Percentiles rank a stretch among this genome's conserved stretches.
These are phyloP conservation scores for Pseudonitzschia pungens DNA, from an alignment of 108 stramenopile genomes.

Conservation along the genomic window DNA sequence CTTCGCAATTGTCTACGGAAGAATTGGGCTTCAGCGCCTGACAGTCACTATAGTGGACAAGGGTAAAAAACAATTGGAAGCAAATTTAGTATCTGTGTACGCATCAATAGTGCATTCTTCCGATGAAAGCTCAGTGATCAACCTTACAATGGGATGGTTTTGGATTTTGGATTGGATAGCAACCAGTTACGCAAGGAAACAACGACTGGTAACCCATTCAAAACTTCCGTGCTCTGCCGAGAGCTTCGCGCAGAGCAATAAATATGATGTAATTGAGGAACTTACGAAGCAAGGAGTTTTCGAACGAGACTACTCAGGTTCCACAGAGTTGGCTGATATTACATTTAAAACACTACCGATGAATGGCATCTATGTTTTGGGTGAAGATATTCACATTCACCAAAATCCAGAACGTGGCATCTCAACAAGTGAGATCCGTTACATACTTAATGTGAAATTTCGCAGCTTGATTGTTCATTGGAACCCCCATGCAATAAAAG, in stretches of 20 bases:
- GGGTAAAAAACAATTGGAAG: slow-evolving; percentile 64
- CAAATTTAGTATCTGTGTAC: slow-evolving; percentile 72
- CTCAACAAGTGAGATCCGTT: neutral
- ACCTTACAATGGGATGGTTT: slow-evolving; percentile 82
- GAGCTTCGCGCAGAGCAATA: slow-evolving; percentile 44
- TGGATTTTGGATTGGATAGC: slow-evolving; percentile 76
- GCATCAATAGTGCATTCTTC: slow-evolving; percentile 46
- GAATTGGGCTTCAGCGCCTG: slow-evolving; percentile 39
- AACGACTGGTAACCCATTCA: slow-evolving; percentile 77
- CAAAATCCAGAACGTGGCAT: slow-evolving; percentile 1
- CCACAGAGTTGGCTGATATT: slow-evolving; percentile 75
- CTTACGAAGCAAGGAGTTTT: slow-evolving; percentile 57
- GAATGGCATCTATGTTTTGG: neutral
- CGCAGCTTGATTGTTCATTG: slow-evolving; percentile 78
- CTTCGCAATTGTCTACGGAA: slow-evolving; percentile 18
- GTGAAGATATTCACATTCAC: neutral
- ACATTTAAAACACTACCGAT: slow-evolving; percentile 21
- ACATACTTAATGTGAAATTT: slow-evolving; percentile 64
- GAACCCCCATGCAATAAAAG: slow-evolving; percentile 66
- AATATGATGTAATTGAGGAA: slow-evolving; percentile 61
- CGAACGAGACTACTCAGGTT: slow-evolving; percentile 46
- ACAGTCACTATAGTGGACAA: slow-evolving; percentile 50
- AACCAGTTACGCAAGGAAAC: slow-evolving; percentile 40
- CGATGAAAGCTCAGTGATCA: slow-evolving; percentile 54
- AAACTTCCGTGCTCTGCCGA: slow-evolving; percentile 54